phyloP scores from a whole-genome alignment of 176 grass and related monocot genomes.

The Raddia guianensis region DNA sequence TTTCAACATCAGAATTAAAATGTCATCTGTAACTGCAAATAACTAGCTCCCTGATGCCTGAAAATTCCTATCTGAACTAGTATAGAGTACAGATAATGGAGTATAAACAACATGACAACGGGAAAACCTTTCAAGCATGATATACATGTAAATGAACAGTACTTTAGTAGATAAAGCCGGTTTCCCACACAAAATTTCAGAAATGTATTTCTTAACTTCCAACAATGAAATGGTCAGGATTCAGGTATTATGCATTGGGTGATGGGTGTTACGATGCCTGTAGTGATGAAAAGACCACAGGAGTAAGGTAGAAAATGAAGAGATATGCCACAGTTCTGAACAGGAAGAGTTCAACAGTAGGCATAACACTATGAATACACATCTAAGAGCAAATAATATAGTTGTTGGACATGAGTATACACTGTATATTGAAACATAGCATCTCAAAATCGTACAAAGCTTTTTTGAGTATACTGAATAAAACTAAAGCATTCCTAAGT shows the following conservation, averaged over 20 bases:
- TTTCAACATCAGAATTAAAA: background rate
- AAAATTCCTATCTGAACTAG: background rate
- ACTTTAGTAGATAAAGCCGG: background rate
- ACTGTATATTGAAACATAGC: background rate
- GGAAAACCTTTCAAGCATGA: background rate
- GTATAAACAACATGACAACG: background rate
- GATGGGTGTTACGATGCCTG: background rate
- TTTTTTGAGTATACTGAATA: background rate
- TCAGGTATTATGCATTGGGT: background rate
- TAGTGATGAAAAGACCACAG: background rate
- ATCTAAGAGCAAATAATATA: background rate
- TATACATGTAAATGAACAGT: background rate
- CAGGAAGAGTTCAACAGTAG: background rate
- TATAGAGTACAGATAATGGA: background rate
- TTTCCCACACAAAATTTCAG: background rate
- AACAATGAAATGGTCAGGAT: background rate
- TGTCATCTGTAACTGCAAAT: background rate
- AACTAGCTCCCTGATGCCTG: background rate
- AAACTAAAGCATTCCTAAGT: conserved; percentile 6
- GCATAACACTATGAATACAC: background rate
- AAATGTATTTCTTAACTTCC: background rate
- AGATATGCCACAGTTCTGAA: background rate
- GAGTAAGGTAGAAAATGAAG: background rate
- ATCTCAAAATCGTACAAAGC: background rate
- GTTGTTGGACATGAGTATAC: background rate